Base-by-base conservation (phyloP, 495 filamentous ascomycete genomes). In the Monascus purpureus region DNA sequence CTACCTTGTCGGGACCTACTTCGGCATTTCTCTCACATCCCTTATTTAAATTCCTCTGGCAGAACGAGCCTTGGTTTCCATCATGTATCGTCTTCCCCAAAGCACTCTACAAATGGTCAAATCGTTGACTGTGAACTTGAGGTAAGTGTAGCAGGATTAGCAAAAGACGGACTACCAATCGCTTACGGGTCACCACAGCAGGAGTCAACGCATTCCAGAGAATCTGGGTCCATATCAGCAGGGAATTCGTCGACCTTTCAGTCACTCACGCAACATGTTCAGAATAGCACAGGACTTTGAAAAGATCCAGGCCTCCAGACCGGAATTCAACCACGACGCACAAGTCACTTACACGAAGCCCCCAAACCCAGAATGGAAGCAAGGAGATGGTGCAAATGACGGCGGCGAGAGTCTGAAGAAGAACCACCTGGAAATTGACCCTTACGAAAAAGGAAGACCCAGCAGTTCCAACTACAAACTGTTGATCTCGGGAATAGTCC, bases 381-480 rank as follows among this genome's bases (percentile, higher is more conserved):
- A 70, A 30, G 87, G 87, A n/a, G 57, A 69, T 13, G 87, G 88
- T 27, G 75, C 72, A 17, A 88, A 82, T 46, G 63, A 77, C 33
- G 53, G 55, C 6, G 68, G 67, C 13, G 65, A 63, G 39, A 56
- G 58, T 26, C 50, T 73, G 38, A 57, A 67, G 25, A 65, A 70
- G 35, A 55, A 68, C 9, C 84, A 92, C 47, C 53, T 90, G 28
- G 62, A 77, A 40, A 90, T 96, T 39, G 76, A 95, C 56, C 88
- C 88, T 6, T 74, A 87, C 44, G 74, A 66, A 26, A 60, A 75
- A 11, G 77, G 77, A 14, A 69, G 88, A 0, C 72, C 77, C 0
- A 50, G 71, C 0, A 53, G 63, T 0, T 75, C 68, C 47, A 95
- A 95, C 60, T 96, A 96, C 64, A 93, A 93, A 59, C 73, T 95